phyloP scores from a whole-genome alignment of 805 yeast genomes.

The Candida golubevii region DNA sequence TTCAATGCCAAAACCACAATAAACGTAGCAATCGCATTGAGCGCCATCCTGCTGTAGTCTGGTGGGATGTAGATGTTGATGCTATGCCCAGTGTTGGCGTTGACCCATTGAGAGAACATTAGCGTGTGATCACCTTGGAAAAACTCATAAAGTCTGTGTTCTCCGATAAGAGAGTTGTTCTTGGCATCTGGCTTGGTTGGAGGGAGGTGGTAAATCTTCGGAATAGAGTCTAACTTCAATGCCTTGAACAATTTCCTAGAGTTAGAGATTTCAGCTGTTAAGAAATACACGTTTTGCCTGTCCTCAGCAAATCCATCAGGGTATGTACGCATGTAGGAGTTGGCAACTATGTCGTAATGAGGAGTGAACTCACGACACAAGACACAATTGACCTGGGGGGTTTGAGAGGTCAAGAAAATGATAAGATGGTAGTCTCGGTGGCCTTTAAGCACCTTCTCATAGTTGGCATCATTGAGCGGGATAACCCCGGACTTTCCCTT shows the following conservation, averaged over 20 bases:
- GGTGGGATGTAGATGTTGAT: slow-evolving; percentile 38
- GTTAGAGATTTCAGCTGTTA: slow-evolving; percentile 65
- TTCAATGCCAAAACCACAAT: slow-evolving; percentile 23
- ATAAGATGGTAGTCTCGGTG: slow-evolving; percentile 68
- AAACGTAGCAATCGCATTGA: slow-evolving; percentile 34
- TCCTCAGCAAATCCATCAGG: slow-evolving; percentile 42
- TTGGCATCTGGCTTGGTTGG: slow-evolving; percentile 39
- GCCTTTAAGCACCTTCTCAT: slow-evolving; percentile 51
- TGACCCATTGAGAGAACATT: slow-evolving; percentile 36
- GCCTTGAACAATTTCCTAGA: slow-evolving; percentile 49
- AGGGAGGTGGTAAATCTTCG: slow-evolving; percentile 61
- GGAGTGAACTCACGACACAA: slow-evolving; percentile 73
- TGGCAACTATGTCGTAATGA: slow-evolving; percentile 53
- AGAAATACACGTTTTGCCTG: slow-evolving; percentile 55
- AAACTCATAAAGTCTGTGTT: slow-evolving; percentile 42
- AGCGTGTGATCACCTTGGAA: slow-evolving; percentile 40
- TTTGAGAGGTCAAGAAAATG: slow-evolving; percentile 66
- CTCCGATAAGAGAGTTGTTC: slow-evolving; percentile 10
- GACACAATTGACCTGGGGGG: slow-evolving; percentile 69
- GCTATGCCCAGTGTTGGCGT: slow-evolving; percentile 27
- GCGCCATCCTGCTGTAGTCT: slow-evolving; percentile 37
- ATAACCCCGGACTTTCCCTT: slow-evolving; percentile 12
- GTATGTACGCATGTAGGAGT: slow-evolving; percentile 51
- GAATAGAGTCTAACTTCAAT: slow-evolving; percentile 66
- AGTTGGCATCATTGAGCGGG: slow-evolving; percentile 57